A percentile compares a stretch with the other conserved stretches of the same genome.
Evolutionary conservation across 2,329 filamentous ascomycete species (phyloP).

Genomic region (Achaetomium macrosporum): DNA sequence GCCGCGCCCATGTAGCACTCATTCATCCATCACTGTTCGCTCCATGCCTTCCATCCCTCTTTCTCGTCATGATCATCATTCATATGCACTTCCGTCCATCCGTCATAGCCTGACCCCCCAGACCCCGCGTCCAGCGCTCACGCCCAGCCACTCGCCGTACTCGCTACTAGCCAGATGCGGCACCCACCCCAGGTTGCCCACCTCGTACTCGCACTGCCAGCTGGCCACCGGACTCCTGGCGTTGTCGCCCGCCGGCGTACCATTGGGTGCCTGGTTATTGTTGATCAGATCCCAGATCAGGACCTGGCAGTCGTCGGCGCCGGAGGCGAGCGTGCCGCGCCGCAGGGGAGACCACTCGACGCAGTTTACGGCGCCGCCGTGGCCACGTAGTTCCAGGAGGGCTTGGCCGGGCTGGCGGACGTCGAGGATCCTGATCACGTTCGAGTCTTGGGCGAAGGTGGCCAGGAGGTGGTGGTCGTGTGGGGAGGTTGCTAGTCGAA

Average conservation of each 20-base stretch:
- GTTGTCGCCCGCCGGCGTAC: conserved; percentile 37
- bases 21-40: too few relatives aligned
- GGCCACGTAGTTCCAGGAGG: conserved; percentile 84
- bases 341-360: conserved; percentile 92
- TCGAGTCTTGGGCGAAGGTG: conserved; percentile 94
- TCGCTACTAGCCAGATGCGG: conserved; percentile 64
- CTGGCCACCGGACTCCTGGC: conserved; percentile 63
- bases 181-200: conserved; percentile 80
- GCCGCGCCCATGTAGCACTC: too few relatives aligned
- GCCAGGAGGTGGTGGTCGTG: conserved; percentile 93
- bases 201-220: conserved; percentile 84
- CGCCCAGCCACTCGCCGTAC: conserved; percentile 76
- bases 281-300: conserved; percentile 91
- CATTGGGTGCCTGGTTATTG: conserved; percentile 38
- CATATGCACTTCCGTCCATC: background rate
- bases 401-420: conserved; percentile 95
- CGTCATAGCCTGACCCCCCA: conserved; percentile 58
- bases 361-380: conserved; percentile 78
- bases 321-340: conserved; percentile 82
- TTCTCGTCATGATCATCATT: background rate
- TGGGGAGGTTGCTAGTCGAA: conserved; percentile 82
- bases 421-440: conserved; percentile 87
- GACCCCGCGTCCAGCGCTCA: conserved; percentile 72
- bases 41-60: background rate
- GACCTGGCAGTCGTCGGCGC: conserved; percentile 86